A percentile compares a stretch with the other conserved stretches of the same genome.
Conservation (phyloP, 2,329 filamentous ascomycete genomes). For the Huntiella abstrusa region DNA sequence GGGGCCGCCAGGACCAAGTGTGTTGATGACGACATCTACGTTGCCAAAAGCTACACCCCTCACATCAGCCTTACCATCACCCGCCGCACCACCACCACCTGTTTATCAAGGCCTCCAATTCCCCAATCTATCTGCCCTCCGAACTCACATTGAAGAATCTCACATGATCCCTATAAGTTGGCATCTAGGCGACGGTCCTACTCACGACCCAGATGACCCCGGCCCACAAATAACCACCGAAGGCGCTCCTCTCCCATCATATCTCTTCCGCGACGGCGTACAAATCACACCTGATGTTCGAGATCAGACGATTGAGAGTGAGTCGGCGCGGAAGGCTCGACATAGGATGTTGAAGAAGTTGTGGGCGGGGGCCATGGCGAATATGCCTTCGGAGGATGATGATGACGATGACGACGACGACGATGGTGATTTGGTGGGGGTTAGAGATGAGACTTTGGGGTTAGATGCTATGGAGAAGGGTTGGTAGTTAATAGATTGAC, state of each 20-base stretch:
- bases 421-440: not conserved
- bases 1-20: too few species aligned
- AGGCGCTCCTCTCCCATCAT: slow-evolving; percentile 22
- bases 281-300: slow-evolving; percentile 40
- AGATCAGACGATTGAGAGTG: slow-evolving; percentile 32
- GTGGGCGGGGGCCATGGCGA: slow-evolving; percentile 25
- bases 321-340: slow-evolving; percentile 26
- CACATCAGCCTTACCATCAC: not conserved
- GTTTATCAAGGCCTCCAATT: not conserved
- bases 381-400: slow-evolving; percentile 19
- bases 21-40: too few species aligned
- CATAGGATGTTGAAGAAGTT: slow-evolving; percentile 26
- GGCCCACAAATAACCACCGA: slow-evolving; percentile 11
- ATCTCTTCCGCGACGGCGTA: slow-evolving; percentile 32
- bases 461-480: too few species aligned
- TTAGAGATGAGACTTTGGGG: too few species aligned
- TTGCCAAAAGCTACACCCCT: too few species aligned
- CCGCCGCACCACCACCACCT: not conserved
- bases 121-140: slow-evolving; percentile 19
- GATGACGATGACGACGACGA: slow-evolving; percentile 18
- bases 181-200: slow-evolving; percentile 40
- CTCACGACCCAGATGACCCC: slow-evolving; percentile 7
- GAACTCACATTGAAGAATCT: slow-evolving; percentile 31
- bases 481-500: too few species aligned
- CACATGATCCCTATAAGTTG: slow-evolving; percentile 36